Conservation (phyloP, 352 stramenopile genomes). For the Pythium insidiosum region DNA sequence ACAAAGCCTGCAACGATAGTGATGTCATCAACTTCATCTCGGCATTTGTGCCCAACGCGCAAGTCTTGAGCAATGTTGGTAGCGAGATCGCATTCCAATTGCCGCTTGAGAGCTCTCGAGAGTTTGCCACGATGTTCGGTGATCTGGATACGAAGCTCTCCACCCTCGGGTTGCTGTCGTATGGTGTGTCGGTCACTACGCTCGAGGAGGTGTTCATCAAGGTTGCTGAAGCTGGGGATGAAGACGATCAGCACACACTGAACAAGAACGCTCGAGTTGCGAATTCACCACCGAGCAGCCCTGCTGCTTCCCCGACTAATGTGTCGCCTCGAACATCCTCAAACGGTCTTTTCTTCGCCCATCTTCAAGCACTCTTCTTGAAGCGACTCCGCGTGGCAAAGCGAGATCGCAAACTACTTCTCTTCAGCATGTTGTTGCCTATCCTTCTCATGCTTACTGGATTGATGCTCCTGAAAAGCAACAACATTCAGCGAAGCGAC, state of each 20-base stretch:
- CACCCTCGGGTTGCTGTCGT: conserved; percentile 40
- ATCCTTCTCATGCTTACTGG: conserved; percentile 76
- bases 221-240: conserved; percentile 51
- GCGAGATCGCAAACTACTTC: conserved; percentile 81
- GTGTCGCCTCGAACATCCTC: no score
- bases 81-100: conserved; percentile 76
- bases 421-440: conserved; percentile 49
- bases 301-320: no score
- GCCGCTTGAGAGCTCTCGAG: conserved; percentile 35
- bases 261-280: conserved; percentile 22
- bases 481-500: conserved; percentile 18
- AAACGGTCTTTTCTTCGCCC: conserved; percentile 51
- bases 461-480: conserved; percentile 30
- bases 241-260: conserved; percentile 50
- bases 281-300: no score
- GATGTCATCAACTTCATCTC: conserved; percentile 37
- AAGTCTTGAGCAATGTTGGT: conserved; percentile 68
- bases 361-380: conserved; percentile 72
- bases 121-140: conserved; percentile 66
- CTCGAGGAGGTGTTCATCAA: conserved; percentile 90
- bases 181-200: conserved; percentile 87
- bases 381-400: conserved; percentile 86
- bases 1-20: conserved; percentile 18
- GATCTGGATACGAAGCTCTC: conserved; percentile 43
- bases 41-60: conserved; percentile 27